Evolutionary conservation across 805 yeast genomes (phyloP).

Genomic region (Candida ovalis): DNA sequence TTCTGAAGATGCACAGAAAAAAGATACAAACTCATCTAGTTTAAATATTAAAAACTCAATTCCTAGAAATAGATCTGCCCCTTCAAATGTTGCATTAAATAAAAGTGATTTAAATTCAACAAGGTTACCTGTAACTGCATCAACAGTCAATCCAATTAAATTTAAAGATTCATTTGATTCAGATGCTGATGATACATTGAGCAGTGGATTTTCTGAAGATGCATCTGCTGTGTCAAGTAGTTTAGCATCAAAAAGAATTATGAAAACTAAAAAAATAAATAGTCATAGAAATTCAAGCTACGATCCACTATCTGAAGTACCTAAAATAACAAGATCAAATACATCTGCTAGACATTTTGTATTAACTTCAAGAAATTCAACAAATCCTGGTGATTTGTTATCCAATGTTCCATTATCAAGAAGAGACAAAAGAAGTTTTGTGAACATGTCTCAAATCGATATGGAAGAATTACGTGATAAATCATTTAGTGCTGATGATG

Average conservation of each 20-base stretch:
- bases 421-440: conserved; percentile 7
- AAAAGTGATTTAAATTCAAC: not conserved
- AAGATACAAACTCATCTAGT: not conserved
- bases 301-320: not conserved
- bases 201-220: conserved; percentile 14
- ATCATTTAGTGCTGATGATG: conserved; percentile 50
- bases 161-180: conserved; percentile 14
- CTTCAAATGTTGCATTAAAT: not conserved
- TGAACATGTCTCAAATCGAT: conserved; percentile 4
- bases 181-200: conserved; percentile 23
- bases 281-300: not conserved
- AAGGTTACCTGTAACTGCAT: not conserved
- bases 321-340: not conserved
- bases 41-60: not conserved
- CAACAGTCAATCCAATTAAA: conserved; percentile 6
- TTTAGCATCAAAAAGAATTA: not conserved
- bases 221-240: not conserved
- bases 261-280: not conserved
- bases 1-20: not conserved
- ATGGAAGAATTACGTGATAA: conserved; percentile 30
- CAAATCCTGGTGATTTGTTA: conserved; percentile 81
- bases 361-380: conserved; percentile 49
- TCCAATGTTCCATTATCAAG: conserved; percentile 67
- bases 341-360: conserved; percentile 43
- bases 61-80: conserved; percentile 1